Base-by-base conservation (phyloP, 768 basidiomycete species). In the Pulveroboletus sp. region DNA sequence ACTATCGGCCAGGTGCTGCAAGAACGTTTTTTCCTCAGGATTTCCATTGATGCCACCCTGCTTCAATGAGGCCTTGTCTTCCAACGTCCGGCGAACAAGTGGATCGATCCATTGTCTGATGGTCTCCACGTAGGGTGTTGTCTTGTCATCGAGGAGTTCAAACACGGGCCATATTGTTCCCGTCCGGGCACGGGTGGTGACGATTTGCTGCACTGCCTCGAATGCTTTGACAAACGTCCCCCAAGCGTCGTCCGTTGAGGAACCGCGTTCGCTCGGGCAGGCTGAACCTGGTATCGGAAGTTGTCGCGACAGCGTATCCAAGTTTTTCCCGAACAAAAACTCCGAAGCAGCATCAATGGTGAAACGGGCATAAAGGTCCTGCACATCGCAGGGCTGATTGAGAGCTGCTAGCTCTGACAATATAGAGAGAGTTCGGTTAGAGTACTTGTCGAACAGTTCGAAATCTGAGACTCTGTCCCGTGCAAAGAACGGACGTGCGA, bases 401-500 rank as follows among this genome's bases (percentile, higher is more conserved):
- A 67, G 53, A 16, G 68, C 53, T 19, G 73, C 66, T 14, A 73
- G 58, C 8, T 70, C 56, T 13, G 76, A 74, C n/a, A 85, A 59
- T 46, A 80, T 70, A 5, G 73, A 65, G 4, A 85, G 50, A 0
- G 80, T 76, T n/a, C 70, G 71, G 20, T 62, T 51, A 8, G 76
- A 69, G 53, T 84, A 76, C 36, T 68, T 70, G 56, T 87, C 84
- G 58, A 88, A 86, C 37, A 79, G 71, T 16, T 84, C 78, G 44
- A 85, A 85, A 59, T 89, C 85, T 8, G 80, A 76, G 36, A 83
- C 77, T 24, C 86, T 78, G 51, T 88, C 85, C n/a, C 77, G 76
- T 13, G 83, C 78, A 59, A 89, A 87, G 68, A 86, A 89, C 4
- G 86, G 86, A 6, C 86, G 79, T 3, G 85, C 78, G 41, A 78